phyloP scores from a whole-genome alignment of 805 yeast species.

The Candida anglica region DNA sequence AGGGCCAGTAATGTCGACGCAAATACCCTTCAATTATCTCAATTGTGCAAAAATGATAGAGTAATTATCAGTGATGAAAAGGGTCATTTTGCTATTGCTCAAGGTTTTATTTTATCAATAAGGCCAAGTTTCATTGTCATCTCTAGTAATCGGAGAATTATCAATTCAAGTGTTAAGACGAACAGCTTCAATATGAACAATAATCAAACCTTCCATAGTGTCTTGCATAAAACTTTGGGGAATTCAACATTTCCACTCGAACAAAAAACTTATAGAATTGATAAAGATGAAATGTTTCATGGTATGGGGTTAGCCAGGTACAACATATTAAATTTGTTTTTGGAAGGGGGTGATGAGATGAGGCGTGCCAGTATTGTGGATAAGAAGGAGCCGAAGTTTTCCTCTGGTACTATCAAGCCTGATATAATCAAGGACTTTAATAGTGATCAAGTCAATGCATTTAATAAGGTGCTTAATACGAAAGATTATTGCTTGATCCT shows the following conservation, averaged over 20 bases:
- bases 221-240: constrained; percentile 25
- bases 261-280: constrained; percentile 55
- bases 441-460: constrained; percentile 66
- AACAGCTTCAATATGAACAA: constrained; percentile 37
- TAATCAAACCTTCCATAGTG: constrained; percentile 53
- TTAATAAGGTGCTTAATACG: constrained; percentile 59
- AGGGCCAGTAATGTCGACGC: constrained; percentile 20
- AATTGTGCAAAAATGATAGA: constrained; percentile 55
- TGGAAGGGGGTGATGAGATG: constrained; percentile 42
- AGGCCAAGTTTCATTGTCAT: constrained; percentile 43
- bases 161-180: constrained; percentile 35
- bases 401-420: constrained; percentile 16
- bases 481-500: constrained; percentile 75
- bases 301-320: constrained; percentile 75
- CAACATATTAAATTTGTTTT: constrained; percentile 68
- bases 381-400: constrained; percentile 42
- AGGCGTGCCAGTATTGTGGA: constrained; percentile 54
- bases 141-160: constrained; percentile 51
- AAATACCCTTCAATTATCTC: constrained; percentile 33
- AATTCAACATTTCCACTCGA: too few species aligned
- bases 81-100: constrained; percentile 73
- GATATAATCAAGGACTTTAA: constrained; percentile 43
- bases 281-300: constrained; percentile 71
- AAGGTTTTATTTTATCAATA: constrained; percentile 51
- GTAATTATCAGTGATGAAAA: constrained; percentile 74